A percentile compares a stretch with the other conserved stretches of the same genome.
These are phyloP conservation scores for Ophiognomonia clavigignenti-juglandacearum DNA, from an alignment of 2,329 filamentous ascomycete species.

Conservation along the genomic window DNA sequence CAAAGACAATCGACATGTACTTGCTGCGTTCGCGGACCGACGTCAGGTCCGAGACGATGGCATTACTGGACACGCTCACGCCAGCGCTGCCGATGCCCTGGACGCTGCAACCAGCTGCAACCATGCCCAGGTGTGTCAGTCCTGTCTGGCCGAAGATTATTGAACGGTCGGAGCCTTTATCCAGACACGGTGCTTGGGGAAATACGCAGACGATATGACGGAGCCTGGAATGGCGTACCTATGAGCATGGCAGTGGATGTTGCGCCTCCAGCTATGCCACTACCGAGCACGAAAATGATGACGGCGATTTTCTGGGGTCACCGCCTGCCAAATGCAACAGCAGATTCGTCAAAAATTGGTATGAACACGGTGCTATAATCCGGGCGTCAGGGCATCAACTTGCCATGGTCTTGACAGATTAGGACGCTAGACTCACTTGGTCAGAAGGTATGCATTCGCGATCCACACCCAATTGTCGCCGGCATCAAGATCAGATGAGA, in stretches of 20 bases:
- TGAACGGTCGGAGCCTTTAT: too few relatives aligned
- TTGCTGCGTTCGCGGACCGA: neutral
- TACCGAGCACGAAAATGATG: constrained; percentile 38
- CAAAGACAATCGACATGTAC: constrained; percentile 1
- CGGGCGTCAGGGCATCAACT: too few relatives aligned
- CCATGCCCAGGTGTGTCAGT: too few relatives aligned
- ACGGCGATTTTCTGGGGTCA: constrained; percentile 29
- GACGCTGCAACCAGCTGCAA: neutral
- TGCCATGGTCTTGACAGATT: neutral
- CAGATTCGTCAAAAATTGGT: constrained; percentile 36
- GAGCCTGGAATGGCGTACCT: neutral
- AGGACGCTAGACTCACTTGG: neutral
- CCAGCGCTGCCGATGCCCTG: neutral
- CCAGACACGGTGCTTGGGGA: too few relatives aligned
- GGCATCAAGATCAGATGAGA: constrained; percentile 8
- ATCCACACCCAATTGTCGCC: constrained; percentile 21
- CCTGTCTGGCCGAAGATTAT: too few relatives aligned
- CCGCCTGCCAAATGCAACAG: constrained; percentile 39
- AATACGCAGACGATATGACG: too few relatives aligned
- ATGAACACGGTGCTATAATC: constrained; percentile 19
- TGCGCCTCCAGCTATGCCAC: constrained; percentile 36
- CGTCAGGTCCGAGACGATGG: constrained; percentile 1
- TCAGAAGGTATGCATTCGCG: constrained; percentile 19
- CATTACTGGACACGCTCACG: neutral
- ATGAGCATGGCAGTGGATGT: constrained; percentile 34